These are phyloP conservation scores for Fusarium austroafricanum DNA, from an alignment of 2,329 filamentous ascomycete species.

Conservation along the genomic window DNA sequence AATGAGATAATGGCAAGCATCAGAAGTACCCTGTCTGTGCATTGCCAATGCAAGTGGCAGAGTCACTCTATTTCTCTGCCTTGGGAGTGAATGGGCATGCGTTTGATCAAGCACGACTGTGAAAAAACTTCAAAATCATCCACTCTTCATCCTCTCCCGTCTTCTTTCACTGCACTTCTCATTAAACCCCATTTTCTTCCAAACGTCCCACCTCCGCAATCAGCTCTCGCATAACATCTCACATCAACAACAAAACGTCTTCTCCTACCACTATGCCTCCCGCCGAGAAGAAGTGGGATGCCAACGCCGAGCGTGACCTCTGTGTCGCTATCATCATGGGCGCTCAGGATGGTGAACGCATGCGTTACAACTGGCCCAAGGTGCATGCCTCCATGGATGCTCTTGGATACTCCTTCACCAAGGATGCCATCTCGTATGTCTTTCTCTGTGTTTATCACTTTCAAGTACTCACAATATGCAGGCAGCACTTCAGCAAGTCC, in stretches of 20 bases:
- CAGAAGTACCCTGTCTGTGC: no score
- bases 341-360: constrained; percentile 42
- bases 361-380: constrained; percentile 51
- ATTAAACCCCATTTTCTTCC: neutral
- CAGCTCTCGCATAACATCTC: neutral
- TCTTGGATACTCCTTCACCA: constrained; percentile 52
- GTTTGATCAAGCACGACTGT: no score
- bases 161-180: neutral
- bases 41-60: no score
- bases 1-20: no score
- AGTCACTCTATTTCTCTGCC: no score
- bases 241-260: neutral
- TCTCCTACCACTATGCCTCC: constrained; percentile 40
- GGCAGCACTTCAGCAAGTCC: constrained; percentile 55
- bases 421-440: constrained; percentile 55
- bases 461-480: constrained; percentile 26
- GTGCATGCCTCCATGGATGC: constrained; percentile 48
- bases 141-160: neutral
- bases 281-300: constrained; percentile 53
- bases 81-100: no score
- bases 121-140: no score
- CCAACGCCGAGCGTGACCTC: constrained; percentile 53
- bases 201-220: neutral
- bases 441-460: neutral
- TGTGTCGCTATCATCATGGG: constrained; percentile 52